Conservation (phyloP, 495 filamentous ascomycete genomes). For the Lineolata rhizophorae region DNA sequence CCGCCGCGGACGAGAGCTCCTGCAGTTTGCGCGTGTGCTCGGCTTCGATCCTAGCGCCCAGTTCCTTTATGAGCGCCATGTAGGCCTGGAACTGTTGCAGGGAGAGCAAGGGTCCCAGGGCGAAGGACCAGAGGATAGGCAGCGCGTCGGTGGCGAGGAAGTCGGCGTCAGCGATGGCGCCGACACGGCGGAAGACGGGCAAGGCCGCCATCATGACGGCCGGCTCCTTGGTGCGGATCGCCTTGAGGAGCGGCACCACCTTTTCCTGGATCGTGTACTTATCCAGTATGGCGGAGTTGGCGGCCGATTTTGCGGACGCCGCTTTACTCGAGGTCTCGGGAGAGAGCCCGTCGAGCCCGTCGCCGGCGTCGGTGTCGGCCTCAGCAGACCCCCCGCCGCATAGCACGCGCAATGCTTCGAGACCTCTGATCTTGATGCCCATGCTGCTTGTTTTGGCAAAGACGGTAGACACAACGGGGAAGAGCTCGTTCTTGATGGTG, state of each 20-base stretch:
- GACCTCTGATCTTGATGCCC: slow-evolving; percentile 73
- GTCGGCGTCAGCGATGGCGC: slow-evolving; percentile 65
- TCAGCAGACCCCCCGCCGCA: slow-evolving; percentile 44
- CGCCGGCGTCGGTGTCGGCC: slow-evolving; percentile 22
- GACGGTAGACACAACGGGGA: slow-evolving; percentile 69
- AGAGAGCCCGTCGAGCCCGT: slow-evolving; percentile 47
- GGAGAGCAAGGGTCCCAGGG: slow-evolving; percentile 69
- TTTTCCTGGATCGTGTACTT: slow-evolving; percentile 97
- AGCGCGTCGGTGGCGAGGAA: slow-evolving; percentile 83
- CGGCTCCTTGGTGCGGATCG: slow-evolving; percentile 92
- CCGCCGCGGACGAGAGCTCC: slow-evolving; percentile 41
- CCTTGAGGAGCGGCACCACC: slow-evolving; percentile 71
- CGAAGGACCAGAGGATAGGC: slow-evolving; percentile 79
- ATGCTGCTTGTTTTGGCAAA: slow-evolving; percentile 86
- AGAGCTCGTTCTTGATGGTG: slow-evolving; percentile 87
- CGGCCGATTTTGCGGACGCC: slow-evolving; percentile 24
- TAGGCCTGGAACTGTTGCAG: slow-evolving; percentile 71
- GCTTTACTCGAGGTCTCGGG: slow-evolving; percentile 21
- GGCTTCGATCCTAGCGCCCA: slow-evolving; percentile 62
- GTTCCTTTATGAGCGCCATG: slow-evolving; percentile 62
- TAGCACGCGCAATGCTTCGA: slow-evolving; percentile 74
- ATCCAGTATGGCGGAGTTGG: slow-evolving; percentile 56
- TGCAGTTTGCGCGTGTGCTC: slow-evolving; percentile 75
- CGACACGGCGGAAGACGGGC: slow-evolving; percentile 61
- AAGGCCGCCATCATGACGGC: slow-evolving; percentile 93